Evolutionary conservation across 2,329 filamentous ascomycete genomes (phyloP).

Genomic region (Phyllosticta citrichinensis): DNA sequence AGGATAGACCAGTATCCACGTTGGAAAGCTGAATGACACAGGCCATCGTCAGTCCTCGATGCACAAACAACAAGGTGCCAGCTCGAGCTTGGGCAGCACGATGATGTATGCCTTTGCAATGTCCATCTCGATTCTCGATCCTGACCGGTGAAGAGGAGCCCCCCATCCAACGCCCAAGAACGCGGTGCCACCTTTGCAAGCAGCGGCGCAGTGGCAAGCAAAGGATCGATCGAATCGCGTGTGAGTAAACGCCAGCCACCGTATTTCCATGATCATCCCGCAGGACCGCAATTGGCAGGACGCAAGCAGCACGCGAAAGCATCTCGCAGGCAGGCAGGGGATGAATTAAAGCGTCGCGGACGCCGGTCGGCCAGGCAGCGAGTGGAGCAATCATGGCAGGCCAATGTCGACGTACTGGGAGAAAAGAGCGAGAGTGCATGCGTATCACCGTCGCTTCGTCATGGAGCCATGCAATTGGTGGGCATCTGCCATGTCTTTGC

Average conservation of each 20-base stretch:
- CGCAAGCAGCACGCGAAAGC: background rate
- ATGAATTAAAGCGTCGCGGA: background rate
- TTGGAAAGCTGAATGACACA: background rate
- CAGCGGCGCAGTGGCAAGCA: constrained; percentile 5
- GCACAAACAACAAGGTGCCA: background rate
- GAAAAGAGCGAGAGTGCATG: constrained; percentile 9
- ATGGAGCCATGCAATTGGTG: background rate
- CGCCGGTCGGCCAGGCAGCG: constrained; percentile 2
- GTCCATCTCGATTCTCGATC: background rate
- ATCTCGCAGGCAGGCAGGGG: background rate
- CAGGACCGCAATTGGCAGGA: constrained; percentile 1
- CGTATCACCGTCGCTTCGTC: constrained; percentile 2
- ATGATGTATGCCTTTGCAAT: background rate
- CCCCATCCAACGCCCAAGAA: constrained; percentile 4
- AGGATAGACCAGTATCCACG: background rate
- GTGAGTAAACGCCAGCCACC: constrained; percentile 9
- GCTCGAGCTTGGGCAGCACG: background rate
- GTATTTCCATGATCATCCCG: constrained; percentile 1
- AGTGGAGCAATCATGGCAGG: background rate
- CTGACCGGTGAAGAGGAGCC: constrained; percentile 4
- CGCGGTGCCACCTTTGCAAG: constrained; percentile 7
- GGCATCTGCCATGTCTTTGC: background rate
- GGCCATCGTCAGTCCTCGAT: background rate
- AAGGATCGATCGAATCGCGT: constrained; percentile 9
- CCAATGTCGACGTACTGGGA: constrained; percentile 5